Evolutionary conservation across 2,329 filamentous ascomycete genomes (phyloP), one percentile per base, ranked within the genome.

Genomic region (Hymenoscyphus repandus): DNA sequence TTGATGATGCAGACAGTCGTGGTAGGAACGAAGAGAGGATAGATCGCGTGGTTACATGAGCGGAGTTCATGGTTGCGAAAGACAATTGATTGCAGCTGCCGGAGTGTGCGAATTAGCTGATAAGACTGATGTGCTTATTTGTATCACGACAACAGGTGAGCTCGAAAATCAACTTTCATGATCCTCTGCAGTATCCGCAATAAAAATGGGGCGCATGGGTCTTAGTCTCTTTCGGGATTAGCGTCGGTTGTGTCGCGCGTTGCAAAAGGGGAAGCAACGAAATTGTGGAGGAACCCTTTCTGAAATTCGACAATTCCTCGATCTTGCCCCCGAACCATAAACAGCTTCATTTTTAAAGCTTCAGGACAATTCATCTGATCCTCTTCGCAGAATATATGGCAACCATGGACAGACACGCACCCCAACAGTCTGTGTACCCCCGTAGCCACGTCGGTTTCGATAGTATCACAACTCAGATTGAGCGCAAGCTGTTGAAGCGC

Each of bases 381-480:
- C 6, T 40, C 41, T 51, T 53, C 30, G 42, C 52, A 55, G 55
- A 49, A 56, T n/a, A 15, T 32, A 67, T 67, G 64, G 63, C 66
- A 50, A 60, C 64, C 39, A 57, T 65, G 46, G 64, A 65, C 38
- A 60, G 63, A 61, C 57, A 64, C 40, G 59, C 57, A 47, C 58
- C 61, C 50, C 64, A 62, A 49, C 65, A 62, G 46, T 65, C 66
- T 17, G 66, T 86, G 70, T 93, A 89, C 74, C 93, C 93, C 68
- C 86, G 93, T 72, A 95, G 86, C 86, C 93, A 97, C 80, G 93
- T 99, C 73, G 93, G 93, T 83, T 99, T 99, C 79, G 93, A 99
- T 79, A 96, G 90, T 79, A 99, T 99, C 80, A 99, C 93, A 65
- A 90, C 86, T 63, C 93, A 99, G 80, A 99, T 99, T 66, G 93